Evolutionary conservation across 257 asterid species (phyloP).

Genomic region (Leonotis leonurus): DNA sequence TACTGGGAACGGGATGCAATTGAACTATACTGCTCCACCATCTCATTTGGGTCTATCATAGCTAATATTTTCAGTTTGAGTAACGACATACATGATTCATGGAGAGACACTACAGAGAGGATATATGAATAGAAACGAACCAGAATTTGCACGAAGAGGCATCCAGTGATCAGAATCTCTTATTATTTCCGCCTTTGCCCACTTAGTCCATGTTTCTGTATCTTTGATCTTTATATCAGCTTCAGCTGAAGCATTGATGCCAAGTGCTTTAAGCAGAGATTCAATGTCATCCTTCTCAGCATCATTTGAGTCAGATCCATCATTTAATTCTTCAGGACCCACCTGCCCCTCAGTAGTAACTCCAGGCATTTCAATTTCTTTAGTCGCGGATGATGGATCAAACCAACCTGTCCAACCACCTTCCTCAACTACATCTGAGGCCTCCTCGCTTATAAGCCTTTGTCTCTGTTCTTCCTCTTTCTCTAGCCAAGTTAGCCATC

Average conservation of each 20-base stretch:
- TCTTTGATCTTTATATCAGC: constrained; percentile 68
- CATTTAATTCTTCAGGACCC: constrained; percentile 45
- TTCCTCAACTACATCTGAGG: constrained; percentile 46
- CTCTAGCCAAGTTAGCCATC: constrained; percentile 92
- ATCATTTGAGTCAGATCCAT: constrained; percentile 42
- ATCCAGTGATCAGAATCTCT: constrained; percentile 73
- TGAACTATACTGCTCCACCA: neutral
- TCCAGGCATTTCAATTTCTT: constrained; percentile 40
- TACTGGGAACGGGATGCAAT: neutral
- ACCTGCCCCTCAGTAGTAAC: constrained; percentile 28
- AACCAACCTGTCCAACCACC: constrained; percentile 99
- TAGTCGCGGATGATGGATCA: constrained; percentile 45
- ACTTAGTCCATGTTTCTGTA: constrained; percentile 67
- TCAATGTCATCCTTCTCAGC: constrained; percentile 73
- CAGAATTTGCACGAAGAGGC: constrained; percentile 65
- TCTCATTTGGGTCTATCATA: constrained; percentile 6
- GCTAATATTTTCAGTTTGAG: neutral
- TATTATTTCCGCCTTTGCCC: constrained; percentile 75
- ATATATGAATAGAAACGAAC: constrained; percentile 30
- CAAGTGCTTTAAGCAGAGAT: constrained; percentile 73
- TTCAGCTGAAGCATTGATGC: constrained; percentile 75
- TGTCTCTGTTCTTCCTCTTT: constrained; percentile 93
- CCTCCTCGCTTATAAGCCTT: constrained; percentile 54
- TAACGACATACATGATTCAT: neutral
- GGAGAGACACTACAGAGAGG: neutral